Base-by-base conservation (phyloP, 257 asterid species). In the Hygrophila difformis region DNA sequence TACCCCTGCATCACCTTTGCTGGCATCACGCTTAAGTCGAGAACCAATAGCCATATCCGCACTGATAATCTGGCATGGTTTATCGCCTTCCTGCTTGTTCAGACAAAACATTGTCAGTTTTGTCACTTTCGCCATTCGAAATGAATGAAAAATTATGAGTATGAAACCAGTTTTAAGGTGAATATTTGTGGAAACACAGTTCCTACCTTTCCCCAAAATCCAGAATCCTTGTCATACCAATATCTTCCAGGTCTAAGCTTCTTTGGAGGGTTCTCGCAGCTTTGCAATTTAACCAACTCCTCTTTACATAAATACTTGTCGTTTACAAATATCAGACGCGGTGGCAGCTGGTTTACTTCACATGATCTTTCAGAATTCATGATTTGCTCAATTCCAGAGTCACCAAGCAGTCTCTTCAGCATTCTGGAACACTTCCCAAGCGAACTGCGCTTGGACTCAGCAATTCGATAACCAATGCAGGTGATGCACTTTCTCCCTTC, bases 401-500 rank as follows among this genome's bases (percentile, higher is more conserved):
- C 58, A 0, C 67, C 49, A 7, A 85, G 63, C 60, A 85, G 39
- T 35, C 60, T 70, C 67, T 66, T 78, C 12, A 89, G 78, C 84
- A 76, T 63, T 52, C 67, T 70, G 1, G 98, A 75, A 37, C 79
- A 44, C 55, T 82, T 85, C 34, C 98, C 98, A 8, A 89, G 69
- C 8, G 70, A 67, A 42, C 63, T 59, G 17, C 98, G 53, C 35
- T 61, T 82, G 5, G 82, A 34, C 68, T 89, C 96, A 39, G 72
- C 64, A 45, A 89, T 74, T 18, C 68, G 55, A 52, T 42, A 66
- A 11, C 84, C 77, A 10, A 83, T 70, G 53, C 97, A 87, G 23
- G 73, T 10, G 34, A 80, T 56, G 34, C 99, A 91, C 56, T 91
- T 91, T 56, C 99, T 72, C 34, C 99, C 99, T 63, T 91, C 95